phyloP scores from a whole-genome alignment of 179 eudicot species.

The Kewa caespitosa region DNA sequence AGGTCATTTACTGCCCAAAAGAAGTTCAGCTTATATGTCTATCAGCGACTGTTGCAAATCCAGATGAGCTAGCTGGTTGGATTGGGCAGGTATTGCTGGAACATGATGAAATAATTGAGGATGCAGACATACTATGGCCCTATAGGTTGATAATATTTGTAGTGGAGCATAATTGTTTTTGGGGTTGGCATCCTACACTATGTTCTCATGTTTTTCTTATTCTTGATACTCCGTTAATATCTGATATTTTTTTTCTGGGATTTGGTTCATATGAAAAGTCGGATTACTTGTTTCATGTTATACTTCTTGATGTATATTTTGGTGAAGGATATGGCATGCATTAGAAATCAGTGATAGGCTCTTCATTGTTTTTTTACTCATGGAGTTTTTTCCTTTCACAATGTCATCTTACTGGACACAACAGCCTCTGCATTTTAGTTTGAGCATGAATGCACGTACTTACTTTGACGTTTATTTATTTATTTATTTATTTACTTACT shows the following conservation, averaged over 20 bases:
- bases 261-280: neutral
- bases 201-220: neutral
- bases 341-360: neutral
- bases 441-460: constrained; percentile 14
- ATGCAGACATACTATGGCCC: neutral
- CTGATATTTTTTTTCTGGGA: neutral
- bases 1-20: constrained; percentile 98
- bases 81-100: constrained; percentile 69
- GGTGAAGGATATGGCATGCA: constrained; percentile 1
- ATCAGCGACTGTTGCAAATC: constrained; percentile 97
- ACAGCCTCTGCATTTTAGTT: neutral
- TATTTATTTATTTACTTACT: too few species aligned
- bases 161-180: neutral
- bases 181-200: neutral
- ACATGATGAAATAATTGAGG: constrained; percentile 1
- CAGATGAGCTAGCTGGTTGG: constrained; percentile 99
- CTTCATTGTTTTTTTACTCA: neutral
- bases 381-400: neutral
- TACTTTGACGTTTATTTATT: constrained; percentile 21
- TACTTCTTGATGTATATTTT: too few species aligned
- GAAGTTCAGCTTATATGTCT: constrained; percentile 97
- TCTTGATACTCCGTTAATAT: neutral
- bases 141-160: neutral
- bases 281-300: neutral
- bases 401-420: neutral